Conservation (phyloP, 2,329 filamentous ascomycete genomes). For the Calonectria hawksworthii region DNA sequence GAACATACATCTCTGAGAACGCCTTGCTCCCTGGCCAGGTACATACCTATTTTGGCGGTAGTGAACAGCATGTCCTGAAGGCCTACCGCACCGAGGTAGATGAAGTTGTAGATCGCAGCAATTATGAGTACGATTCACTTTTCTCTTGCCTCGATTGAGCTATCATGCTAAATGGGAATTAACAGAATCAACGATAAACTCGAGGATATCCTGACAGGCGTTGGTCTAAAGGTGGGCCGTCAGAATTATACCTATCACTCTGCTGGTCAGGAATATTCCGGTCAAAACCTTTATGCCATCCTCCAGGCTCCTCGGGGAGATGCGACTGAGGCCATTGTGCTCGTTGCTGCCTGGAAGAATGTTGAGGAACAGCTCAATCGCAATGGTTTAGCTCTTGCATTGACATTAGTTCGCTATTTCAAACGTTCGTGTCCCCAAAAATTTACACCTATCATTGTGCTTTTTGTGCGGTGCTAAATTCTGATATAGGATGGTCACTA, state of each 20-base stretch:
- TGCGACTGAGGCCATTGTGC: slow-evolving; percentile 95
- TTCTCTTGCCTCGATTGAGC: neutral
- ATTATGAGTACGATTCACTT: slow-evolving; percentile 62
- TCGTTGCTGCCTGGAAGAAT: slow-evolving; percentile 91
- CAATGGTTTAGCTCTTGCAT: slow-evolving; percentile 86
- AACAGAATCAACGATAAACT: slow-evolving; percentile 77
- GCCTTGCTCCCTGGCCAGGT: slow-evolving; percentile 95
- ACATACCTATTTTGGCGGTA: slow-evolving; percentile 97
- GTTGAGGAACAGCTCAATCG: slow-evolving; percentile 83
- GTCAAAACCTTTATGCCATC: slow-evolving; percentile 94
- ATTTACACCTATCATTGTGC: neutral
- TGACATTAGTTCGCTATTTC: slow-evolving; percentile 94
- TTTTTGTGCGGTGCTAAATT: slow-evolving; percentile 34
- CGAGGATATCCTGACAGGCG: slow-evolving; percentile 79
- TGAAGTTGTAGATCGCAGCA: slow-evolving; percentile 66
- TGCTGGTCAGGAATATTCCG: slow-evolving; percentile 79
- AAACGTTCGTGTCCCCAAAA: slow-evolving; percentile 69
- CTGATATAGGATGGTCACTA: slow-evolving; percentile 84
- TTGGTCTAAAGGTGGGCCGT: slow-evolving; percentile 87
- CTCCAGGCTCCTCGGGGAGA: slow-evolving; percentile 94
- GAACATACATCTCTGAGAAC: slow-evolving; percentile 98
- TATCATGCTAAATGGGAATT: neutral
- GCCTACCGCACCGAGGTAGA: slow-evolving; percentile 90
- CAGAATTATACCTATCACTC: slow-evolving; percentile 91
- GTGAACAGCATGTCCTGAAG: slow-evolving; percentile 93